phyloP scores from a whole-genome alignment of 176 grass and related monocot species.

The Aegilops bicornis region DNA sequence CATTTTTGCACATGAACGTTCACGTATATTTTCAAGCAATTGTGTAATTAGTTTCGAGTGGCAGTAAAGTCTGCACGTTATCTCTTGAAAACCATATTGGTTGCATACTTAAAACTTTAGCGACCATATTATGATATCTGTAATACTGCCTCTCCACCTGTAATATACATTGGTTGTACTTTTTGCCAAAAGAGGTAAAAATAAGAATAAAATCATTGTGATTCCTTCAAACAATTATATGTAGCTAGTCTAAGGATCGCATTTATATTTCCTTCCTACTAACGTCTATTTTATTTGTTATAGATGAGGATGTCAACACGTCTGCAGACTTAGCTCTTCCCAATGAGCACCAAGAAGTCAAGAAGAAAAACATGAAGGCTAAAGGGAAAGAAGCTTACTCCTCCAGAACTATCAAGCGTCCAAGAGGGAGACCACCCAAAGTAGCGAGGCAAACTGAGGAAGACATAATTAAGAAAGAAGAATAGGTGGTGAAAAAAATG shows the following conservation, averaged over 20 bases:
- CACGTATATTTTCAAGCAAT: background rate
- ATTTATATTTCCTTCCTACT: background rate
- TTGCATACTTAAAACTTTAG: background rate
- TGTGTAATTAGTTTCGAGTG: background rate
- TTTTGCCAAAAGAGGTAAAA: too few relatives aligned
- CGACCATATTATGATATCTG: background rate
- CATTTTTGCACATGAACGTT: background rate
- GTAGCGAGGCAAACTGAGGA: background rate
- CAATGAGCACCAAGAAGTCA: background rate
- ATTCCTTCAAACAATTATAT: background rate
- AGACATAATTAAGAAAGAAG: too few relatives aligned
- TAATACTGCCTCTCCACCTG: background rate
- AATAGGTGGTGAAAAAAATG: too few relatives aligned
- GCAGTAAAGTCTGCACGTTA: background rate
- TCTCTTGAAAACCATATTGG: background rate
- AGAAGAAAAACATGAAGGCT: background rate
- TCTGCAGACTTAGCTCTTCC: background rate
- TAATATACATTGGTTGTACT: background rate
- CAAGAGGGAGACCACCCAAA: background rate
- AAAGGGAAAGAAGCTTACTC: background rate
- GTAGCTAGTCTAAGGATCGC: background rate
- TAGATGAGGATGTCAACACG: background rate
- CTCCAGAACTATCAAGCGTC: background rate
- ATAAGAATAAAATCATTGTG: background rate
- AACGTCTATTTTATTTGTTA: background rate